Conservation (phyloP, 257 asterid genomes). For the Plantago ovata region DNA sequence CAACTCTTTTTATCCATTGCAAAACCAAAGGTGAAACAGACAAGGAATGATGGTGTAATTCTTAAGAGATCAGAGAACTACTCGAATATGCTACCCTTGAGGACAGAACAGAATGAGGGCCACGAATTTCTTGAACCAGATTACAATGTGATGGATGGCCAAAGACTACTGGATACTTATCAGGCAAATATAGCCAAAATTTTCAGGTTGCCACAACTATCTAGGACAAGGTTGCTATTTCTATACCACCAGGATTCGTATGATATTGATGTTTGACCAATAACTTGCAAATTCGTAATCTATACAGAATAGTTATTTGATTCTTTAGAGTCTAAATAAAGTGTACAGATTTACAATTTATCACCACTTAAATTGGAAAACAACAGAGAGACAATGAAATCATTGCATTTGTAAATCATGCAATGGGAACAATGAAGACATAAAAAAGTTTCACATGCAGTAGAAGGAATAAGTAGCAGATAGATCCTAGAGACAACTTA, state of each 20-base stretch:
- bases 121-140: neutral
- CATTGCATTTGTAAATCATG: neutral
- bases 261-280: too few relatives aligned
- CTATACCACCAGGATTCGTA: too few relatives aligned
- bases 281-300: too few relatives aligned
- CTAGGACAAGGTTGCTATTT: too few relatives aligned
- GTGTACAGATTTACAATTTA: neutral
- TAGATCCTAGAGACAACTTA: slow-evolving; percentile 2
- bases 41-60: neutral
- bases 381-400: neutral
- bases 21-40: neutral
- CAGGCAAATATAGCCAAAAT: neutral
- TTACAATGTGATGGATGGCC: slow-evolving; percentile 4
- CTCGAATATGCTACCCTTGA: too few relatives aligned
- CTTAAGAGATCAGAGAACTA: neutral
- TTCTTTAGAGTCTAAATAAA: neutral
- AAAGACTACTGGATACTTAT: neutral
- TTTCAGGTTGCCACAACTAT: neutral
- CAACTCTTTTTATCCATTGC: slow-evolving; percentile 22
- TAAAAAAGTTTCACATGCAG: neutral
- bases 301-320: neutral
- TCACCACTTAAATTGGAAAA: neutral
- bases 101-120: neutral
- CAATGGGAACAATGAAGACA: slow-evolving; percentile 1
- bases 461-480: too few relatives aligned